A percentile compares a stretch with the other conserved stretches of the same genome.
Conservation (phyloP, 75 land plant genomes). For the Chamaecyparis obtusa region DNA sequence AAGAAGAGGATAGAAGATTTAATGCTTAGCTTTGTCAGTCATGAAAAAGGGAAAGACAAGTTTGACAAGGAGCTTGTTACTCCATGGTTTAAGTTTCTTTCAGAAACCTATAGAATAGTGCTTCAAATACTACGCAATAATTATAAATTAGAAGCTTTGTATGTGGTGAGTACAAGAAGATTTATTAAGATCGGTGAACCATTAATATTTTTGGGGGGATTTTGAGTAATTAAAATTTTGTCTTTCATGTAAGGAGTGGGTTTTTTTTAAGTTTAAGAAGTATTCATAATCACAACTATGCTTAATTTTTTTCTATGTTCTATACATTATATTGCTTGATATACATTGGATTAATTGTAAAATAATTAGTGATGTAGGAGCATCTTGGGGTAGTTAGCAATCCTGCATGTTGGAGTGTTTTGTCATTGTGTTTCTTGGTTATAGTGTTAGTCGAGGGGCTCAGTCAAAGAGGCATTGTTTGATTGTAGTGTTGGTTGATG, state of each 20-base stretch:
- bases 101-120: conserved; percentile 93
- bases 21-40: conserved; percentile 92
- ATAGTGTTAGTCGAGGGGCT: no score
- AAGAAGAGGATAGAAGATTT: conserved; percentile 90
- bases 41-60: conserved; percentile 88
- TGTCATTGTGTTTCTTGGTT: no score
- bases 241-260: neutral
- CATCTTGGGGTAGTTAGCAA: no score
- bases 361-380: no score
- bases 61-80: conserved; percentile 91
- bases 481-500: no score
- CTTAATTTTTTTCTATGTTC: neutral
- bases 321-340: neutral
- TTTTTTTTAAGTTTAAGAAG: neutral
- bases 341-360: neutral
- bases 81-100: conserved; percentile 95
- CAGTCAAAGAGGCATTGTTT: no score
- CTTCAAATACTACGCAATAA: conserved; percentile 69
- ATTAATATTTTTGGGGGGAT: neutral
- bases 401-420: no score
- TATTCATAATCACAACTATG: neutral
- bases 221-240: no score
- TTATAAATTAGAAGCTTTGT: conserved; percentile 78
- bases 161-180: conserved; percentile 58
- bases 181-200: neutral